Conservation (phyloP, 345 rosid species). For the Garcia nutans region DNA sequence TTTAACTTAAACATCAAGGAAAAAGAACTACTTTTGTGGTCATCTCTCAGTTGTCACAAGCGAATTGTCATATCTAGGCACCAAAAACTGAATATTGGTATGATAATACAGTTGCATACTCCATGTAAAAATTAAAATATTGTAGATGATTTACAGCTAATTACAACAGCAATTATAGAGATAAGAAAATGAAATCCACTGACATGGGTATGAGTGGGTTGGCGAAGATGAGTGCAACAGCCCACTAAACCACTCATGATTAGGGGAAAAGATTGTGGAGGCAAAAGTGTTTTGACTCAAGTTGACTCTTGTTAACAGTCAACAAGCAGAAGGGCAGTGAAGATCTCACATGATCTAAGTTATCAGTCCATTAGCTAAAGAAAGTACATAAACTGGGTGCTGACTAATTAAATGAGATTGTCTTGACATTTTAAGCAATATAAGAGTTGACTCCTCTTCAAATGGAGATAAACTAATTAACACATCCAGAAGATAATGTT, state of each 20-base stretch:
- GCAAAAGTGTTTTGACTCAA: not conserved
- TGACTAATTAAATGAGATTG: constrained; percentile 11
- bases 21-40: not conserved
- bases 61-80: not conserved
- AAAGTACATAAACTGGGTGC: not conserved
- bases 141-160: not conserved
- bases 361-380: constrained; percentile 13
- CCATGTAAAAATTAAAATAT: not conserved
- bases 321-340: not conserved
- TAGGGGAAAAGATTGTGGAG: not conserved
- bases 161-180: not conserved
- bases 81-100: not conserved
- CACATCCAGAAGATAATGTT: constrained; percentile 6
- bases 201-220: constrained; percentile 15
- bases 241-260: constrained; percentile 20
- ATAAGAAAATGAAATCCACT: constrained; percentile 15
- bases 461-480: constrained; percentile 21
- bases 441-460: not conserved
- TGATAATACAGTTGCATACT: not conserved
- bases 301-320: constrained; percentile 9
- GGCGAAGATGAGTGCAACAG: constrained; percentile 19
- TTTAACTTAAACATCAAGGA: not conserved
- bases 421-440: not conserved
- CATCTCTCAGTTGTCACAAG: not conserved
- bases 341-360: not conserved